phyloP scores from a whole-genome alignment of 2,329 filamentous ascomycete genomes.

The Atkinsonella hypoxylon region DNA sequence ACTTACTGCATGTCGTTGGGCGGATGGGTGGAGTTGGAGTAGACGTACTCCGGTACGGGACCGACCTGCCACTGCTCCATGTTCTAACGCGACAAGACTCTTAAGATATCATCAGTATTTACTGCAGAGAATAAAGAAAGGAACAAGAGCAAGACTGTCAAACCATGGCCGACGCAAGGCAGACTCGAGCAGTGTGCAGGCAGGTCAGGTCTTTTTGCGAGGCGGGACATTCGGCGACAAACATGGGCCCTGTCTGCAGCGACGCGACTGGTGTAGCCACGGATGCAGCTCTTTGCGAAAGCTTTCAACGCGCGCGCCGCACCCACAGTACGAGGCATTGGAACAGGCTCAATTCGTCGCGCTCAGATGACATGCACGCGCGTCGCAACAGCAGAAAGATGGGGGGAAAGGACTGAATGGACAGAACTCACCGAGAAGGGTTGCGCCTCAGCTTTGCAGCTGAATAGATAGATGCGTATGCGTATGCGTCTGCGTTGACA shows the following conservation, averaged over 20 bases:
- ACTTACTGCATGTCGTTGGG: constrained; percentile 49
- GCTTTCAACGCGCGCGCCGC: constrained; percentile 10
- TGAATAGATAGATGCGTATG: constrained; percentile 13
- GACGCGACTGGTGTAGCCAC: constrained; percentile 12
- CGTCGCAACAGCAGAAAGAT: neutral
- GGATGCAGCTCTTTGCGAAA: constrained; percentile 4
- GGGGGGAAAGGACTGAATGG: constrained; percentile 10
- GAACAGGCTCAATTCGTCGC: constrained; percentile 1
- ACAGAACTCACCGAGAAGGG: constrained; percentile 24
- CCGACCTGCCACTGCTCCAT: constrained; percentile 53
- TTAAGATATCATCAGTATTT: constrained; percentile 14
- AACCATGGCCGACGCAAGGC: constrained; percentile 6
- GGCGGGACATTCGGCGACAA: constrained; percentile 7
- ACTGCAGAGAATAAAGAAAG: constrained; percentile 9
- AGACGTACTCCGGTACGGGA: constrained; percentile 48
- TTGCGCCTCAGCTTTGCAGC: constrained; percentile 15
- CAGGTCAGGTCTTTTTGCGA: constrained; percentile 4
- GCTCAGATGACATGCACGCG: constrained; percentile 1
- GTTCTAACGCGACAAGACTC: constrained; percentile 25
- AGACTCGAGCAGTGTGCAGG: constrained; percentile 5
- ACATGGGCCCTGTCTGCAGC: constrained; percentile 11
- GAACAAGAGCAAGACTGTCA: constrained; percentile 4
- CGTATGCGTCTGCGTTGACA: constrained; percentile 13
- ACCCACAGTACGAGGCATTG: constrained; percentile 6
- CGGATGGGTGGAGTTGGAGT: constrained; percentile 41